phyloP scores from a whole-genome alignment of 1,284 basidiomycete species.

The Butyriboletus appendiculatus region DNA sequence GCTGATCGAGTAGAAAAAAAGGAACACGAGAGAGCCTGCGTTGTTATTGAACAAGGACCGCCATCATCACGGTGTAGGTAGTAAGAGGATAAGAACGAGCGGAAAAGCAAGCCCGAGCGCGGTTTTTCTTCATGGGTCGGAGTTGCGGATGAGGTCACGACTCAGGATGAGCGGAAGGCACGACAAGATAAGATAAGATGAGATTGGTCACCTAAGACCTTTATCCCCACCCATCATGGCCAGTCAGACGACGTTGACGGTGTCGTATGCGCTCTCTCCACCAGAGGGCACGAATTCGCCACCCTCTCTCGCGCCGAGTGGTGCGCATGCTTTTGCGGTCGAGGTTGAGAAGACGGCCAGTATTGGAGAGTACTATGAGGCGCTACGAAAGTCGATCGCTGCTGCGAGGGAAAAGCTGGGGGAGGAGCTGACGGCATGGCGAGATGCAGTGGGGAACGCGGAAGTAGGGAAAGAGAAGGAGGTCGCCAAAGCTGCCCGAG shows the following conservation, averaged over 20 bases:
- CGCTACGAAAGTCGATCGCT: conserved; percentile 49
- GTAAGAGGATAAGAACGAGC: conserved; percentile 2
- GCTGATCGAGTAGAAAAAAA: conserved; percentile 8
- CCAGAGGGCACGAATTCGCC: conserved; percentile 36
- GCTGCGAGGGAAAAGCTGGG: conserved; percentile 55
- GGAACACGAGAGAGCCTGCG: conserved; percentile 21
- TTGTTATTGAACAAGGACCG: conserved; percentile 37
- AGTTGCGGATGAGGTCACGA: conserved; percentile 5
- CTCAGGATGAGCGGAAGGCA: background rate
- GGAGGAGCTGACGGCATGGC: conserved; percentile 66
- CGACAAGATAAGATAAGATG: conserved; percentile 27
- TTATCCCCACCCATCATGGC: conserved; percentile 34
- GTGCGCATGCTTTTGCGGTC: conserved; percentile 35
- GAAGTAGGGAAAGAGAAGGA: conserved; percentile 56
- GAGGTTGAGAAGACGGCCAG: conserved; percentile 4
- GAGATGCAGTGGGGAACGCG: conserved; percentile 61
- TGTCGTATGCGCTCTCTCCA: conserved; percentile 52
- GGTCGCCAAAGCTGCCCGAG: conserved; percentile 39
- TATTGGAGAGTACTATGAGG: conserved; percentile 49
- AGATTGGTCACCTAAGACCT: background rate
- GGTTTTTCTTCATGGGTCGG: conserved; percentile 16
- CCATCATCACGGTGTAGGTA: conserved; percentile 35
- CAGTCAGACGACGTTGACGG: conserved; percentile 35
- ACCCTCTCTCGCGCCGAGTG: conserved; percentile 17
- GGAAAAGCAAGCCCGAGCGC: background rate